Percentiles rank a stretch among this genome's conserved stretches.
phyloP scores from a whole-genome alignment of 2,329 filamentous ascomycete species.

The Phialemoniopsis sp. region DNA sequence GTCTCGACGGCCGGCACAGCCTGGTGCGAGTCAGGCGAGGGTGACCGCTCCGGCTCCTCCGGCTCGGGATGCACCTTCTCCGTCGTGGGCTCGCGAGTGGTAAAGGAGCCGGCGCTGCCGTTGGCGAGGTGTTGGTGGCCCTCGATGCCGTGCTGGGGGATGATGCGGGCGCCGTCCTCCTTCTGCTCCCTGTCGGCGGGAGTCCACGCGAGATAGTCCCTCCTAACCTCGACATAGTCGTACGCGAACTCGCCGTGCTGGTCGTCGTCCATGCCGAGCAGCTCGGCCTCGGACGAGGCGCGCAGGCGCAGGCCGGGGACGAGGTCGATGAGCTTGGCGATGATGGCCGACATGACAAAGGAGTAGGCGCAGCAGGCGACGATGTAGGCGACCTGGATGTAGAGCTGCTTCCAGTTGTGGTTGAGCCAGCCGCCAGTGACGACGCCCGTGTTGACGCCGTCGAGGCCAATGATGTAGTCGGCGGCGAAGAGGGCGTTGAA shows the following conservation, averaged over 20 bases:
- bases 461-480: slow-evolving; percentile 67
- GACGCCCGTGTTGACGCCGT: slow-evolving; percentile 68
- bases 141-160: slow-evolving; percentile 69
- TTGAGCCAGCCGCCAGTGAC: slow-evolving; percentile 68
- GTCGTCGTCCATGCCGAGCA: slow-evolving; percentile 85
- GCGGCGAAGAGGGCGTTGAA: slow-evolving; percentile 72
- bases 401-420: slow-evolving; percentile 69
- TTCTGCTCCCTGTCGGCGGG: slow-evolving; percentile 66
- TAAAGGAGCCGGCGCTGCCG: too few species aligned
- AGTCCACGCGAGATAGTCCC: slow-evolving; percentile 86
- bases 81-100: too few species aligned
- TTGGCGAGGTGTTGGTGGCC: slow-evolving; percentile 47
- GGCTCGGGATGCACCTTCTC: too few species aligned
- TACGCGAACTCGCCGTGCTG: slow-evolving; percentile 88
- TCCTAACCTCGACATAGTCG: slow-evolving; percentile 82
- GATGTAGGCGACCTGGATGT: slow-evolving; percentile 78
- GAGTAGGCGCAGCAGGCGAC: slow-evolving; percentile 61
- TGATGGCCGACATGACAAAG: slow-evolving; percentile 68
- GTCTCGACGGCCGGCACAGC: too few species aligned
- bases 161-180: slow-evolving; percentile 48
- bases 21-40: too few species aligned
- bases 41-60: too few species aligned
- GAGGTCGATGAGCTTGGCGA: slow-evolving; percentile 71
- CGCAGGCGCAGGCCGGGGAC: slow-evolving; percentile 76
- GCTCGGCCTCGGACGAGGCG: slow-evolving; percentile 75